These are phyloP conservation scores for Saturnispora halmiae DNA, from an alignment of 805 yeast genomes.

Conservation along the genomic window DNA sequence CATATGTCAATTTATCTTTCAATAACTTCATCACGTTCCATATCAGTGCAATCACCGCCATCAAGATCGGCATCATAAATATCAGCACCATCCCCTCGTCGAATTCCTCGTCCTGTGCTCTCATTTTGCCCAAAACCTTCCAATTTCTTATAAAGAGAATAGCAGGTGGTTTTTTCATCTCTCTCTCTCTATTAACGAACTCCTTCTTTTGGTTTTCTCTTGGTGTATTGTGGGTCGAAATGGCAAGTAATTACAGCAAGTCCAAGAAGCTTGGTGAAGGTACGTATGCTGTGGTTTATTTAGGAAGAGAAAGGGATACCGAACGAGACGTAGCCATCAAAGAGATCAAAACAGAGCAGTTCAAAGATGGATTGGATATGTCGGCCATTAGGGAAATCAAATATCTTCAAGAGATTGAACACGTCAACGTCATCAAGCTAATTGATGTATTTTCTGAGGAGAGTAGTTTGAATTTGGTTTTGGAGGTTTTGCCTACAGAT, in stretches of 20 bases:
- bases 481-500: slow-evolving; percentile 89
- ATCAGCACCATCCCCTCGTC: slow-evolving; percentile 3
- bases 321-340: slow-evolving; percentile 75
- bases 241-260: slow-evolving; percentile 25
- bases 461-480: slow-evolving; percentile 68
- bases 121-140: no score
- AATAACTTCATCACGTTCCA: background rate
- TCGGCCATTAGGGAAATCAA: slow-evolving; percentile 92
- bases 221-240: no score
- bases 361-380: slow-evolving; percentile 96
- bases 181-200: no score
- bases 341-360: slow-evolving; percentile 88
- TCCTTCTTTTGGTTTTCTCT: no score
- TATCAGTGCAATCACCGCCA: background rate
- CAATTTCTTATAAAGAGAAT: no score
- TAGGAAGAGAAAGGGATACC: slow-evolving; percentile 58
- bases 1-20: background rate
- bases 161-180: no score
- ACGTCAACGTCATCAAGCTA: slow-evolving; percentile 75
- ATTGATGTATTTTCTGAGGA: slow-evolving; percentile 70
- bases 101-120: background rate
- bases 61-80: slow-evolving; percentile 1
- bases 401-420: slow-evolving; percentile 72
- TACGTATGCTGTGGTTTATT: slow-evolving; percentile 92
- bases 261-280: slow-evolving; percentile 97